Evolutionary conservation across 495 filamentous ascomycete genomes (phyloP).

Genomic region (Talaromyces ruber): DNA sequence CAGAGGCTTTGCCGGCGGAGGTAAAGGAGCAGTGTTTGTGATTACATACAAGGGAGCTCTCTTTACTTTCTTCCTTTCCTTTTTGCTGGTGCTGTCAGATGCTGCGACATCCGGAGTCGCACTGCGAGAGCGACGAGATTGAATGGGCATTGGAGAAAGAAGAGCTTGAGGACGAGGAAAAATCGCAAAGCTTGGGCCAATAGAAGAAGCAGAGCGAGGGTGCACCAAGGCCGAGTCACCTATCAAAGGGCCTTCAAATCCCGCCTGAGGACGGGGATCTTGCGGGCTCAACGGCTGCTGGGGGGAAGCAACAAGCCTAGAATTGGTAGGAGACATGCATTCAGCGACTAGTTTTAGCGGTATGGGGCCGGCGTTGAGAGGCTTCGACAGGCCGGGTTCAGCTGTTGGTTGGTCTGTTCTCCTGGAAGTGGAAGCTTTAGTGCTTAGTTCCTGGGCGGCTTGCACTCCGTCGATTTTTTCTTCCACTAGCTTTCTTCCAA

Average conservation of each 20-base stretch:
- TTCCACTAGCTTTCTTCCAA: background rate
- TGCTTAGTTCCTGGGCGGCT: background rate
- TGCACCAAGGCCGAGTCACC: background rate
- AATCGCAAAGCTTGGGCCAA: background rate
- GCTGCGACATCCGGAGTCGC: slow-evolving; percentile 4
- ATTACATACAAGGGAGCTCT: slow-evolving; percentile 3
- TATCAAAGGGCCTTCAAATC: background rate
- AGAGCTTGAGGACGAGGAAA: slow-evolving; percentile 1
- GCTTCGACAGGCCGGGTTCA: background rate
- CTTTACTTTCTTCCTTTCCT: background rate
- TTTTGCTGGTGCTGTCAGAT: background rate
- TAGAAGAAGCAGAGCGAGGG: background rate
- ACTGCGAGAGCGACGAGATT: slow-evolving; percentile 5
- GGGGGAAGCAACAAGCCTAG: background rate
- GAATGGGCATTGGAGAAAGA: slow-evolving; percentile 2
- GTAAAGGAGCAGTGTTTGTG: slow-evolving; percentile 6
- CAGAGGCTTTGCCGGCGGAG: slow-evolving; percentile 4
- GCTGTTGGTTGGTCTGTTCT: background rate
- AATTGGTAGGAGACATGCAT: background rate
- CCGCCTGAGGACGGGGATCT: background rate
- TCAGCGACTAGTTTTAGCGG: slow-evolving; percentile 7
- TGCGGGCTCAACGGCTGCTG: background rate
- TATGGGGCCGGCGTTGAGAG: slow-evolving; percentile 5
- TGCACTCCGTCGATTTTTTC: background rate
- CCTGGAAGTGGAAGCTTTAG: background rate